Conservation (phyloP, 768 basidiomycete genomes). For the Pisolithus marmoratus region DNA sequence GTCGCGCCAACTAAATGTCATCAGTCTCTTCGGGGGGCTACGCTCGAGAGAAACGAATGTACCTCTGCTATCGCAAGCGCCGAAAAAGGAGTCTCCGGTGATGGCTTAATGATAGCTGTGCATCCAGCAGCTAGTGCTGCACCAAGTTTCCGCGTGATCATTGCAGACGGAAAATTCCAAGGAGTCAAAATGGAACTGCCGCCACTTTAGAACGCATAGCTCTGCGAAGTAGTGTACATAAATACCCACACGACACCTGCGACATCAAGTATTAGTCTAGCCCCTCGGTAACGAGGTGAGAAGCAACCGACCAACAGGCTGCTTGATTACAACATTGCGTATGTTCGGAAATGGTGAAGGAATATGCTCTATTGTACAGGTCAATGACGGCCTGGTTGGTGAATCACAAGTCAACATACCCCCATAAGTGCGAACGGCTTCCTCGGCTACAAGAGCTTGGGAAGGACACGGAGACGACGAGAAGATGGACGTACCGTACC, state of each 20-base stretch:
- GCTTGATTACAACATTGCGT: slow-evolving; percentile 89
- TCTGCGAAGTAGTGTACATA: not conserved
- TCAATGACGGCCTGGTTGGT: not conserved
- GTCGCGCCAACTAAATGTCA: slow-evolving; percentile 56
- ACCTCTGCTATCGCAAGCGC: slow-evolving; percentile 90
- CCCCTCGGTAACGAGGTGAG: slow-evolving; percentile 35
- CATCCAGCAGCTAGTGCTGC: slow-evolving; percentile 95
- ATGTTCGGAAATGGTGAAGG: slow-evolving; percentile 65
- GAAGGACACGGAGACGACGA: not conserved
- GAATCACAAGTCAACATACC: slow-evolving; percentile 33
- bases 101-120: slow-evolving; percentile 91
- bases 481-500: slow-evolving; percentile 58
- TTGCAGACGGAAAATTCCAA: slow-evolving; percentile 94
- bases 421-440: slow-evolving; percentile 89
- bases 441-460: slow-evolving; percentile 58
- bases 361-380: slow-evolving; percentile 56
- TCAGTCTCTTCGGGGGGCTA: not conserved
- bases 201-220: slow-evolving; percentile 3
- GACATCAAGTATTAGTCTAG: not conserved
- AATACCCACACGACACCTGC: slow-evolving; percentile 43
- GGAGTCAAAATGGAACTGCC: slow-evolving; percentile 72
- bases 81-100: slow-evolving; percentile 93
- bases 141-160: slow-evolving; percentile 88
- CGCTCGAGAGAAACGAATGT: slow-evolving; percentile 2
- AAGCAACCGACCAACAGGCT: slow-evolving; percentile 68